Conservation (phyloP, 768 basidiomycete genomes). For the Calvatia gigantea region DNA sequence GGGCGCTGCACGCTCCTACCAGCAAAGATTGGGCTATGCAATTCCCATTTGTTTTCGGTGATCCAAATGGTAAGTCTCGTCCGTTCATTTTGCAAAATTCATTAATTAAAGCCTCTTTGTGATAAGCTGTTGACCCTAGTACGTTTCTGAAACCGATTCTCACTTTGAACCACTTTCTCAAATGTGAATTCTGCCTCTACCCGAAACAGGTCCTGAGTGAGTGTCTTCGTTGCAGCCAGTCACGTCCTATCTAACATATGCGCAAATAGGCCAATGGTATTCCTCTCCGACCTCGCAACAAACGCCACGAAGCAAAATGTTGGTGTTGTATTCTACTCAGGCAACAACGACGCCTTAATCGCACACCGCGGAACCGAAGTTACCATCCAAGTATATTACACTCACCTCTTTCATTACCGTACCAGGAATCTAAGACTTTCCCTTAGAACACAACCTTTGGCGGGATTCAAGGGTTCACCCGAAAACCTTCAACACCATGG, state of each 20-base stretch:
- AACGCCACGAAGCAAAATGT: conserved; percentile 54
- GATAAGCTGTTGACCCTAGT: conserved; percentile 34
- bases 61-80: conserved; percentile 27
- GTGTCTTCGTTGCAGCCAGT: conserved; percentile 9
- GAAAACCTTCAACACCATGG: conserved; percentile 68
- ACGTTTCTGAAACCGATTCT: background rate
- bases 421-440: conserved; percentile 4
- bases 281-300: conserved; percentile 61
- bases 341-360: conserved; percentile 66
- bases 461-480: conserved; percentile 71
- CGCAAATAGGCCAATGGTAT: conserved; percentile 51
- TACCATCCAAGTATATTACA: conserved; percentile 46
- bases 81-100: background rate
- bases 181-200: background rate
- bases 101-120: background rate
- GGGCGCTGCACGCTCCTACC: conserved; percentile 66
- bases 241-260: background rate
- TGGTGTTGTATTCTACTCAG: conserved; percentile 58
- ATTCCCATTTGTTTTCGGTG: conserved; percentile 37
- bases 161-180: background rate
- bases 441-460: conserved; percentile 75
- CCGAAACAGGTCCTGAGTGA: conserved; percentile 29
- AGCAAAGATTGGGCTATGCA: conserved; percentile 44
- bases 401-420: background rate
- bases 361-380: conserved; percentile 64